Conservation (phyloP, 202 grass and related monocot species). For the Cymbopogon flexuosus region DNA sequence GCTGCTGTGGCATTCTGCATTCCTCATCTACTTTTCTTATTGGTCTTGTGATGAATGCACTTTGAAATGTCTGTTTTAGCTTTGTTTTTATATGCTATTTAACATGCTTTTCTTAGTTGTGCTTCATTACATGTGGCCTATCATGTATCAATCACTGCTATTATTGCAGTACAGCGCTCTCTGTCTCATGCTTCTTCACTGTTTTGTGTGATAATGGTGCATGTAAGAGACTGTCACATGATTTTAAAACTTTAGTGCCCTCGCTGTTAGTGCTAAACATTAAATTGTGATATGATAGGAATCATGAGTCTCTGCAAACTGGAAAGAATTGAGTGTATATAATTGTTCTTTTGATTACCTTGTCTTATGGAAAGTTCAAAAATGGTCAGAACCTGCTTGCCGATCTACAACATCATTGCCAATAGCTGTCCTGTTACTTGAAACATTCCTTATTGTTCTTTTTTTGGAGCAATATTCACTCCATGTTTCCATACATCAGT, state of each 20-base stretch:
- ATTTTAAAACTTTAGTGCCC: conserved; percentile 17
- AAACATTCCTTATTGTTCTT: background rate
- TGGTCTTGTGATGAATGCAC: conserved; percentile 17
- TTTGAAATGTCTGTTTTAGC: conserved; percentile 2
- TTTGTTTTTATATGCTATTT: conserved; percentile 12
- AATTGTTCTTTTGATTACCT: background rate
- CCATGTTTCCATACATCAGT: background rate
- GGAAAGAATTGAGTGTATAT: background rate
- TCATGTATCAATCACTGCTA: background rate
- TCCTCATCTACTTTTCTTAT: conserved; percentile 2
- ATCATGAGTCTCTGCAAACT: background rate
- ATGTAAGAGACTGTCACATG: conserved; percentile 20
- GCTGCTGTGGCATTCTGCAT: background rate
- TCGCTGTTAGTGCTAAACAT: conserved; percentile 4
- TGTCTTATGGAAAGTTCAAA: too few relatives aligned
- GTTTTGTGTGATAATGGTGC: conserved; percentile 14
- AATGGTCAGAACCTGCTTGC: background rate
- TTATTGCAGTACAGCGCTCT: conserved; percentile 15
- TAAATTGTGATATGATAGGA: background rate
- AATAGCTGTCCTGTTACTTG: background rate
- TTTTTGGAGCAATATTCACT: background rate
- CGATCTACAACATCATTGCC: background rate
- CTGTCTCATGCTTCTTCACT: conserved; percentile 9
- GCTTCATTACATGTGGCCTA: background rate
- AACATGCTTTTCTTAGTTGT: conserved; percentile 12